Conservation (phyloP, 108 stramenopile genomes). For the Fragilaria crotonensis region DNA sequence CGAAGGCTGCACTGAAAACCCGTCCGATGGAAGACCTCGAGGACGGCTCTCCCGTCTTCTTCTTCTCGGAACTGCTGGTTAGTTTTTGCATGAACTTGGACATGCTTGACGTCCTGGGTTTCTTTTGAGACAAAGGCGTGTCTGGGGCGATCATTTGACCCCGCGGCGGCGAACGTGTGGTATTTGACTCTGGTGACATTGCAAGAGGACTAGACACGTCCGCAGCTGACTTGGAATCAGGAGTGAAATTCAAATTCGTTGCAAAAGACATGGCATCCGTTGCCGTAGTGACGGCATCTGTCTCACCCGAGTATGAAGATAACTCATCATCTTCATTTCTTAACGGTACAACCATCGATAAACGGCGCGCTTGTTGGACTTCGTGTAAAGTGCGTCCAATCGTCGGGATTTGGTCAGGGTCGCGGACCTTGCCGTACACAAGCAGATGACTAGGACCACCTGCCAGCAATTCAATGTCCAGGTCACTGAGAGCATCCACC, state of each 20-base stretch:
- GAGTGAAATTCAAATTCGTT: not conserved
- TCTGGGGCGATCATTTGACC: not conserved
- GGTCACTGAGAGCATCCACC: conserved; percentile 26
- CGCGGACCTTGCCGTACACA: not conserved
- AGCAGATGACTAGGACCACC: not conserved
- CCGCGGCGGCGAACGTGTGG: not conserved
- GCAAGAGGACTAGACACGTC: not conserved
- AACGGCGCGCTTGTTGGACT: conserved; percentile 20
- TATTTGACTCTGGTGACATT: not conserved
- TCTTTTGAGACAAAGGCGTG: no score
- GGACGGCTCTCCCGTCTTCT: no score
- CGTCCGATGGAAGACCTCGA: no score
- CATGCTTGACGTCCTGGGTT: no score
- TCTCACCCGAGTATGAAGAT: not conserved
- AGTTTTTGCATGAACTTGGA: no score
- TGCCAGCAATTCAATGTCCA: not conserved
- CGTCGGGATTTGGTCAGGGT: not conserved
- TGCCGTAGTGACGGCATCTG: not conserved
- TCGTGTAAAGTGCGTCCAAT: conserved; percentile 31
- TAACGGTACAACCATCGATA: not conserved
- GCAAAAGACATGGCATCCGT: not conserved
- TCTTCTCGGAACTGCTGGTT: no score
- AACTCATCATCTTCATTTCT: not conserved
- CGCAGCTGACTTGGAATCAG: not conserved
- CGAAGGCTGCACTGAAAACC: no score